Evolutionary conservation across 331 rosid genomes (phyloP), one percentile per base, ranked within the genome.

Genomic region (Malus hybrid): DNA sequence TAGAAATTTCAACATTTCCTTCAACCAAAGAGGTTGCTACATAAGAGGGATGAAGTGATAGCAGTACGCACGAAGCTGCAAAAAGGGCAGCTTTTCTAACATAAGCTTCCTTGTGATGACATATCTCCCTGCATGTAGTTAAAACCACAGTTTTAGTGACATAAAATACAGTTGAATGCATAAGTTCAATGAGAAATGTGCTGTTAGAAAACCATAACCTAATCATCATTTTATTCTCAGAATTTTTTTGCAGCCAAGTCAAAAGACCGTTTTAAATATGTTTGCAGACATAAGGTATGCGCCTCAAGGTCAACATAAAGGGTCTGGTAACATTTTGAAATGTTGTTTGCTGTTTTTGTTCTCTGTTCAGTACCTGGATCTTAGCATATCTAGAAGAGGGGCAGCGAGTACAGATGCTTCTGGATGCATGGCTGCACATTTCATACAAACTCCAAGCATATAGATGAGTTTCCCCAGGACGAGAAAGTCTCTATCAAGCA

Each of bases 371-470:
- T 92, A 94, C 99, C 99, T 92, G 84, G 89, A 78, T 78, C 87
- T 83, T 67, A 94, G 85, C 96, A 94, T 86, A 85, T 90, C 95
- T n/a, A 94, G 87, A 84, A 94, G 91, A 65, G 86, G 79, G 64
- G 92, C 84, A 55, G 97, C 96, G 67, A 94, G 71, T 20, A 87
- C 86, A 70, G 92, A 87, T 20, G 96, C 97, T 85, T 94, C 99
- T 6, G 97, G 99, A 86, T 94, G 96, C 93, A 90, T 86, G 82
- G 96, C 88, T 18, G 88, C 85, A 77, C 92, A 94, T 87, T 92
- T 94, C 89, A 94, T 86, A 83, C 97, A 94, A 71, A 94, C 87
- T 68, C 97, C 97, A 3, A 94, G 96, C 99, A 88, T 90, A 66
- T 90, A 73, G 62, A 92, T 81, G 82, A 94, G 96, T 80, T 94